A percentile compares a stretch with the other conserved stretches of the same genome.
Conservation (phyloP, 805 yeast species). For the Ogataea glucozyma region DNA sequence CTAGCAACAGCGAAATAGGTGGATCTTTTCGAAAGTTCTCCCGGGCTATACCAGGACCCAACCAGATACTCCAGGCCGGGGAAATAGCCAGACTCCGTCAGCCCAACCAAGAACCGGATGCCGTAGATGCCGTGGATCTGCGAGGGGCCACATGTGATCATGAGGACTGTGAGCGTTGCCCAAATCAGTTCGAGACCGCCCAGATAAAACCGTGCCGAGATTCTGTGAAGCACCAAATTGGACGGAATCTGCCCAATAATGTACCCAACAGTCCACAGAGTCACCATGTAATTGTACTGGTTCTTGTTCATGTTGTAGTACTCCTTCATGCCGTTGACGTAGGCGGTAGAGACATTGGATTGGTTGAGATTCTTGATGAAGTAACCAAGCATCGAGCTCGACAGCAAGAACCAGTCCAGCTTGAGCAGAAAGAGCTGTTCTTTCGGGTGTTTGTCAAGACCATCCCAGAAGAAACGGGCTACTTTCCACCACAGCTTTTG, state of each 20-base stretch:
- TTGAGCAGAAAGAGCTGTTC: slow-evolving; percentile 45
- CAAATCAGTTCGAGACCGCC: slow-evolving; percentile 47
- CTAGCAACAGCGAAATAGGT: slow-evolving; percentile 39
- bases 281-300: slow-evolving; percentile 45
- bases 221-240: slow-evolving; percentile 41
- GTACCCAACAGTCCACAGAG: slow-evolving; percentile 53
- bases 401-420: slow-evolving; percentile 53
- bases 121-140: slow-evolving; percentile 33
- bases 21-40: slow-evolving; percentile 40
- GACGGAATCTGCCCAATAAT: slow-evolving; percentile 50
- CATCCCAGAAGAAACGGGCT: slow-evolving; percentile 30
- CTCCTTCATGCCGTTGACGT: slow-evolving; percentile 62
- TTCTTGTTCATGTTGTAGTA: slow-evolving; percentile 54
- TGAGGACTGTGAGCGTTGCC: slow-evolving; percentile 43
- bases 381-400: slow-evolving; percentile 55
- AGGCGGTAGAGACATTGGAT: slow-evolving; percentile 61
- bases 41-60: slow-evolving; percentile 39
- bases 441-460: slow-evolving; percentile 37
- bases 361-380: slow-evolving; percentile 68
- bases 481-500: slow-evolving; percentile 9
- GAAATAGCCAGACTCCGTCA: slow-evolving; percentile 50
- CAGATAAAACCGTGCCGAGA: slow-evolving; percentile 45
- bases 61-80: slow-evolving; percentile 49
- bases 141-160: slow-evolving; percentile 32
- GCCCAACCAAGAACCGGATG: slow-evolving; percentile 43